Percentiles rank a stretch among this genome's conserved stretches.
Conservation (phyloP, 2,329 filamentous ascomycete genomes). For the Daldinia sp. region DNA sequence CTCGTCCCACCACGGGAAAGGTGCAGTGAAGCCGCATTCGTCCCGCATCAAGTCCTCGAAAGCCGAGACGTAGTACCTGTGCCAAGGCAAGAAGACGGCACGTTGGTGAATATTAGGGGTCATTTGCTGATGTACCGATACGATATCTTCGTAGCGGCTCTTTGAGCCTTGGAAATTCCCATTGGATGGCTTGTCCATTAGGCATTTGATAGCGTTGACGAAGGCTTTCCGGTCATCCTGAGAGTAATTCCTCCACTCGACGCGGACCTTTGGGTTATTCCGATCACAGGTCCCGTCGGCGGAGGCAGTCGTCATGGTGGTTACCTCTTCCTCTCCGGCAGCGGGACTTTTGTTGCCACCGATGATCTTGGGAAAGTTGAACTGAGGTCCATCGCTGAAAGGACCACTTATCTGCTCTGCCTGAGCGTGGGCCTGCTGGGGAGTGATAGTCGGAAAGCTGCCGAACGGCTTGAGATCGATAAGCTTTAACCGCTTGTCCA, state of each 20-base stretch:
- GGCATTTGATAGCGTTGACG: conserved; percentile 48
- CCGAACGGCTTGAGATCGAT: conserved; percentile 43
- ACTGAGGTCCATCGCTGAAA: conserved; percentile 32
- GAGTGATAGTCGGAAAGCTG: conserved; percentile 44
- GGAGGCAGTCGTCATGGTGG: conserved; percentile 8
- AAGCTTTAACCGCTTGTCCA: conserved; percentile 33
- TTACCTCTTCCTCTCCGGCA: conserved; percentile 10
- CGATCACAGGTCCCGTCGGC: conserved; percentile 39
- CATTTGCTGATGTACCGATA: conserved; percentile 49
- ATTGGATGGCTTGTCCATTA: conserved; percentile 45
- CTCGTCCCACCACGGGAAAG: conserved; percentile 54
- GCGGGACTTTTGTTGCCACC: conserved; percentile 19
- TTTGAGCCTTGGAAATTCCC: conserved; percentile 40
- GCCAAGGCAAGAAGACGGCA: conserved; percentile 51
- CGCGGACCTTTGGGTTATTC: conserved; percentile 40
- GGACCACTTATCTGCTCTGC: conserved; percentile 29
- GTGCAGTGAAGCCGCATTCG: conserved; percentile 50
- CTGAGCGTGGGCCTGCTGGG: conserved; percentile 39
- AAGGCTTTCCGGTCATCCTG: conserved; percentile 44
- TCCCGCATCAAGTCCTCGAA: conserved; percentile 50
- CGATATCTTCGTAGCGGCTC: conserved; percentile 51
- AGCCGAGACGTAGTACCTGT: conserved; percentile 50
- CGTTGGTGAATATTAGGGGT: conserved; percentile 46
- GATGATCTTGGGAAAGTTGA: conserved; percentile 3
- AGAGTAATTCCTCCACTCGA: conserved; percentile 47